These are phyloP conservation scores for Paratinospora sagittata DNA, from an alignment of 164 flowering plant genomes.

Conservation along the genomic window DNA sequence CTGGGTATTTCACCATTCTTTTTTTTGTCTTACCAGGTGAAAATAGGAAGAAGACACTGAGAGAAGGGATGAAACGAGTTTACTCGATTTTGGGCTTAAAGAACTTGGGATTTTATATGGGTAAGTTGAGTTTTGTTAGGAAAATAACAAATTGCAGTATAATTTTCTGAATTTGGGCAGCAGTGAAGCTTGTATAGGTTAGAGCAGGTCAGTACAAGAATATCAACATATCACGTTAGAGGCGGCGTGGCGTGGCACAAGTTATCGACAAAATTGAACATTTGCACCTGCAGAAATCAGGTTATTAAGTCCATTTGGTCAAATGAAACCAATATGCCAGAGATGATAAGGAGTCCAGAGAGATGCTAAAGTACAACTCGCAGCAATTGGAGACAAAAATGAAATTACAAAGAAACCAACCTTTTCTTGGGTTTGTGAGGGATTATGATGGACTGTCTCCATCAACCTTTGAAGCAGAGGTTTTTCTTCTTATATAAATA, in stretches of 20 bases:
- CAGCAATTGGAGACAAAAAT: constrained; percentile 4
- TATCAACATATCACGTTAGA: not conserved
- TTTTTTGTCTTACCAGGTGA: too few species aligned
- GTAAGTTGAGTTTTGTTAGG: not conserved
- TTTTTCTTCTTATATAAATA: constrained; percentile 3
- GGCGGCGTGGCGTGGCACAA: not conserved
- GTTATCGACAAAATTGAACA: not conserved
- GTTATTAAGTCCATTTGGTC: not conserved
- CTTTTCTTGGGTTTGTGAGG: constrained; percentile 4
- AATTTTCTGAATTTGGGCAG: not conserved
- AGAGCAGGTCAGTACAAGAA: not conserved
- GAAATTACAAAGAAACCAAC: constrained; percentile 11
- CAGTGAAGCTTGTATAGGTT: not conserved
- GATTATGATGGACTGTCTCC: constrained; percentile 10
- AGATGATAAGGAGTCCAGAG: not conserved
- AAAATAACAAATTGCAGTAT: not conserved
- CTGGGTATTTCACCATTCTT: not conserved
- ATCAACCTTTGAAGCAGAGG: constrained; percentile 8
- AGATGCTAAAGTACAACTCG: not conserved
- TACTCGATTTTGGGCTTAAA: not conserved
- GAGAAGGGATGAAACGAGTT: not conserved
- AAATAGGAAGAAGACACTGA: not conserved
- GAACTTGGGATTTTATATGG: not conserved
- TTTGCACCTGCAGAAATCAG: constrained; percentile 1
- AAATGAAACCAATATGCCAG: not conserved